Evolutionary conservation across 768 basidiomycete genomes (phyloP).

Genomic region (Pleurotus djamor): DNA sequence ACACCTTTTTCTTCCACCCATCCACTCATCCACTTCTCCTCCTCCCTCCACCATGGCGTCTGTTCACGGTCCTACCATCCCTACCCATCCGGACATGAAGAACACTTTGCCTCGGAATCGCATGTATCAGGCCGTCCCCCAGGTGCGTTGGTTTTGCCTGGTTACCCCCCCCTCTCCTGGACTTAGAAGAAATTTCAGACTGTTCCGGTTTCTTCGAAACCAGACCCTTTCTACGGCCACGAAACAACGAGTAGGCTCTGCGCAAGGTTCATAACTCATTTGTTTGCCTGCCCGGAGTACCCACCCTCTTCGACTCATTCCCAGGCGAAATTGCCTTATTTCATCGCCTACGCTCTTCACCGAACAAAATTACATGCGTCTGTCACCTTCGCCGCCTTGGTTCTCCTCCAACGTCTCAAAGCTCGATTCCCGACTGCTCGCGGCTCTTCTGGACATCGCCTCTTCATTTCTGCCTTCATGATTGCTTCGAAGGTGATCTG

Average conservation of each 20-base stretch:
- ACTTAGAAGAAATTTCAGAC: too few species aligned
- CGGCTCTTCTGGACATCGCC: slow-evolving; percentile 85
- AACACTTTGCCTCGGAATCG: not conserved
- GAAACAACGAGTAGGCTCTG: slow-evolving; percentile 68
- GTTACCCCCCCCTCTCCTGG: too few species aligned
- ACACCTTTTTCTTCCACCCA: not conserved
- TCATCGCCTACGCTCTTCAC: slow-evolving; percentile 87
- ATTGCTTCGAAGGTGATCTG: slow-evolving; percentile 90
- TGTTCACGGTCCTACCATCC: slow-evolving; percentile 9
- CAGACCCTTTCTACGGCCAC: slow-evolving; percentile 75
- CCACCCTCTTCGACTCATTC: slow-evolving; percentile 59
- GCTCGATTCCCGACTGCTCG: slow-evolving; percentile 89
- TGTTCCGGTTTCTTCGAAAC: slow-evolving; percentile 22
- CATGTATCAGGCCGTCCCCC: not conserved
- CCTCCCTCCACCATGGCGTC: slow-evolving; percentile 9
- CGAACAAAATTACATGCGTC: slow-evolving; percentile 72
- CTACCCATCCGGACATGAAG: slow-evolving; percentile 7
- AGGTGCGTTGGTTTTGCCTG: not conserved
- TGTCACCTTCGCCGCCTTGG: slow-evolving; percentile 67
- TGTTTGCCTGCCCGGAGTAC: slow-evolving; percentile 85
- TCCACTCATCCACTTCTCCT: not conserved
- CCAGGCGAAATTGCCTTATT: slow-evolving; percentile 66
- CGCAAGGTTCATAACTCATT: slow-evolving; percentile 77
- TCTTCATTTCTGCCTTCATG: slow-evolving; percentile 94
- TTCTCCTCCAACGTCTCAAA: slow-evolving; percentile 81